phyloP scores from a whole-genome alignment of 2,329 filamentous ascomycete species.

The Scedosporium apiospermum region DNA sequence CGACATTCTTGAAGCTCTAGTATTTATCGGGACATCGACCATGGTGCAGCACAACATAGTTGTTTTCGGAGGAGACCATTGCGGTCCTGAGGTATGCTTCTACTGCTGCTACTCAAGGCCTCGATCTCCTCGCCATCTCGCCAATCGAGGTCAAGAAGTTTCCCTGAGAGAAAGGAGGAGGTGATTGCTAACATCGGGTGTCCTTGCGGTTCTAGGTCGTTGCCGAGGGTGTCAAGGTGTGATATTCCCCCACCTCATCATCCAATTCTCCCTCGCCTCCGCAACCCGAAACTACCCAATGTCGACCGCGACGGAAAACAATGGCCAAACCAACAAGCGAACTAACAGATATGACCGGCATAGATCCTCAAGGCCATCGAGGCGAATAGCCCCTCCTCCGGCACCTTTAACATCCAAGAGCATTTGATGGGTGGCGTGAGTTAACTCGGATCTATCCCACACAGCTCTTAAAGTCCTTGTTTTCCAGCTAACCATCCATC shows the following conservation, averaged over 20 bases:
- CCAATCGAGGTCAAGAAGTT: background rate
- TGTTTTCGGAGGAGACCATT: slow-evolving; percentile 76
- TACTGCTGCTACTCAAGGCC: slow-evolving; percentile 5
- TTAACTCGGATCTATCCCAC: background rate
- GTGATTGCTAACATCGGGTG: background rate
- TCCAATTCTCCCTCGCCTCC: background rate
- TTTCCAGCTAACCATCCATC: slow-evolving; percentile 1
- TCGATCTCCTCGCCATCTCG: slow-evolving; percentile 4
- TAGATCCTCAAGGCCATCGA: slow-evolving; percentile 75
- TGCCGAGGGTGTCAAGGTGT: slow-evolving; percentile 75
- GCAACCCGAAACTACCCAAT: background rate
- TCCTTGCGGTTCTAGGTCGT: slow-evolving; percentile 48
- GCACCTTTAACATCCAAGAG: slow-evolving; percentile 80
- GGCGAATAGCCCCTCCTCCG: slow-evolving; percentile 55
- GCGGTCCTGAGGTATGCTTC: slow-evolving; percentile 62
- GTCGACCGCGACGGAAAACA: no score
- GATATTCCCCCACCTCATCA: slow-evolving; percentile 6
- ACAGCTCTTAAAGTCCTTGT: background rate
- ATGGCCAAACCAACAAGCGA: background rate
- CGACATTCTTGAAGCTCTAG: no score
- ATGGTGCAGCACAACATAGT: slow-evolving; percentile 72
- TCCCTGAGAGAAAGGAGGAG: background rate
- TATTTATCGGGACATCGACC: slow-evolving; percentile 13
- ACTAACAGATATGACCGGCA: background rate
- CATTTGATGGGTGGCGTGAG: slow-evolving; percentile 87